Conservation (phyloP, 1,139 yeast species). For the Suhomyces wounanorum region DNA sequence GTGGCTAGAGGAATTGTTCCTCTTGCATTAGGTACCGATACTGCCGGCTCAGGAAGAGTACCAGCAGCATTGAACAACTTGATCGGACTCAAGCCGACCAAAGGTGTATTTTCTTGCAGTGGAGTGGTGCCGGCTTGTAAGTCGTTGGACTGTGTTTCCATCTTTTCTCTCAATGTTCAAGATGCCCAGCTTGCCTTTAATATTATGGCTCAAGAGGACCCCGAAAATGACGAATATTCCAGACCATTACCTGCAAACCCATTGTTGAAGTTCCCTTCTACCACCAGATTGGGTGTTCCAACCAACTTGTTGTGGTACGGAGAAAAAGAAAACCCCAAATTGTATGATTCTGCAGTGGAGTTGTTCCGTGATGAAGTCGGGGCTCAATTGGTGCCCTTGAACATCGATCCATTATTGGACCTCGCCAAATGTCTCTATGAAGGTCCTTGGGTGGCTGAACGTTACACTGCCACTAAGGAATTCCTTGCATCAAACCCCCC, state of each 20-base stretch:
- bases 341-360: conserved; percentile 64
- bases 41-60: conserved; percentile 98
- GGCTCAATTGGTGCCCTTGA: conserved; percentile 52
- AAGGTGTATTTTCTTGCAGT: conserved; percentile 77
- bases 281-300: conserved; percentile 79
- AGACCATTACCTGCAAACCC: conserved; percentile 72
- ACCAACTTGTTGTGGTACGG: conserved; percentile 73
- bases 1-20: conserved; percentile 91
- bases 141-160: conserved; percentile 88
- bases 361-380: conserved; percentile 58
- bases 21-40: conserved; percentile 87
- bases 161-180: conserved; percentile 70
- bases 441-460: conserved; percentile 99
- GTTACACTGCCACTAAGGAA: conserved; percentile 79
- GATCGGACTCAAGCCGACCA: conserved; percentile 89
- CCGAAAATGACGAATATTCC: conserved; percentile 76
- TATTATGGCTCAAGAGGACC: conserved; percentile 71
- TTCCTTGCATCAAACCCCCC: conserved; percentile 79
- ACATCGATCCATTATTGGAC: conserved; percentile 73
- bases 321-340: conserved; percentile 71
- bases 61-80: conserved; percentile 95
- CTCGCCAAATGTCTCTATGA: conserved; percentile 90
- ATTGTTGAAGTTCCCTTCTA: conserved; percentile 52
- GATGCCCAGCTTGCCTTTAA: conserved; percentile 83
- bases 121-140: conserved; percentile 99